Base-by-base conservation (phyloP, 768 basidiomycete genomes). In the Agrocybe pediades region DNA sequence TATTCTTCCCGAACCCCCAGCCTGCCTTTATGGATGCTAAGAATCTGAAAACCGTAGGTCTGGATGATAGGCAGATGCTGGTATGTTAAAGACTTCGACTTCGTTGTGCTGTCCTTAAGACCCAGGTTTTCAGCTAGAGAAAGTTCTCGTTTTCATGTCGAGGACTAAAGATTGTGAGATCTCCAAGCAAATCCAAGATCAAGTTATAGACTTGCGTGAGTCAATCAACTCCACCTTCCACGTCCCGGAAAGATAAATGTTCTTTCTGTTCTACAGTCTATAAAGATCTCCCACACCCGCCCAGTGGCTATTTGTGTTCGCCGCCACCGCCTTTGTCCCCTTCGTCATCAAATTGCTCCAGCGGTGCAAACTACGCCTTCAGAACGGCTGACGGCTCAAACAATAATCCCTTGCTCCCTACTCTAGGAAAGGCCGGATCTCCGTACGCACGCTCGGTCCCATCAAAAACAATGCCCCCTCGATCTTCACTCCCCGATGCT, bases 281-380 rank as follows among this genome's bases (percentile, higher is more conserved):
- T 75, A 84, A 87, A 55, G 91, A 91, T 67, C 80, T 93, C 29
- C 88, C 89, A 2, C 90, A 90, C 57, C 90, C 90, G 4, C 85
- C 88, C 9, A 69, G 67, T 45, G 74, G 73, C 9, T 88, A 83
- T 63, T 69, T 88, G 24, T 51, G 62, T 41, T 50, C 61, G 4
- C 66, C 65, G 19, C 59, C 46, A 24, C 24, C 40, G 9, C 46
- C 33, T 24, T 17, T 46, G 42, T 63, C 21, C 46, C 49, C 45
- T 39, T 58, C 17, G 19, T 54, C 20, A 16, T 51, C 16, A 36
- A 47, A 17, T 26, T 9, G 56, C 61, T 6, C 52, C 58, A 40
- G 56, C 3, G 51, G 61, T 21, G 59, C 74, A 21, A 58, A 74
- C 29, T 87, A 86, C 54, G 77, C 78, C 4, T 86, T 73, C 61